Conservation (phyloP, 768 basidiomycete genomes). For the Tylopilus vinaceipallidus region DNA sequence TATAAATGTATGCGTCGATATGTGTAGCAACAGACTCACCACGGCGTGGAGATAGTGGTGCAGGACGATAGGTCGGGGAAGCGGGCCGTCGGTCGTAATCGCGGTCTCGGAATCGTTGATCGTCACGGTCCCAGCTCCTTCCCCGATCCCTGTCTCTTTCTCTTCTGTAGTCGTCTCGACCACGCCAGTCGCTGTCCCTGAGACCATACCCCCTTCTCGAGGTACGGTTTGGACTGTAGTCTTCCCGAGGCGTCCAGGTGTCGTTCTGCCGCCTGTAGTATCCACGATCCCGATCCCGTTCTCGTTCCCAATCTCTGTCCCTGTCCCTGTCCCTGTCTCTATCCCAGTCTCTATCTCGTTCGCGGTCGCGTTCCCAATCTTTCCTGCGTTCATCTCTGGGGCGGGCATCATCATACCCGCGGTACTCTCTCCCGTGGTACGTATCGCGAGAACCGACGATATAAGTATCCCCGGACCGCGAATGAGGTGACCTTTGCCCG, state of each 20-base stretch:
- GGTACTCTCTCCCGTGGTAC: constrained; percentile 20
- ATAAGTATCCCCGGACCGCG: constrained; percentile 20
- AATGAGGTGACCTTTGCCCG: constrained; percentile 15
- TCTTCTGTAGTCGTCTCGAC: constrained; percentile 24
- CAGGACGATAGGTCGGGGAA: constrained; percentile 20
- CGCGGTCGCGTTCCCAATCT: constrained; percentile 25
- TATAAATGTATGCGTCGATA: background rate
- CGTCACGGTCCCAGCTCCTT: constrained; percentile 24
- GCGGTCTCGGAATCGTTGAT: constrained; percentile 17
- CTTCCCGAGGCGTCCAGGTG: constrained; percentile 13
- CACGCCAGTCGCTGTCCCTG: constrained; percentile 17
- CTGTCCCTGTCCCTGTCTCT: constrained; percentile 19
- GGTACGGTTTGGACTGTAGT: constrained; percentile 20
- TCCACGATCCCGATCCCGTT: constrained; percentile 16
- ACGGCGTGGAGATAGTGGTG: constrained; percentile 24
- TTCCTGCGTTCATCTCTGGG: constrained; percentile 23
- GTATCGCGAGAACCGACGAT: constrained; percentile 15
- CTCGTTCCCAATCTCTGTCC: too few relatives aligned
- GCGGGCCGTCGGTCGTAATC: constrained; percentile 20
- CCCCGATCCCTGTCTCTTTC: constrained; percentile 19
- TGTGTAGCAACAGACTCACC: constrained; percentile 14
- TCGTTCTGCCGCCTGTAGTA: constrained; percentile 19
- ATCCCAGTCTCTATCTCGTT: constrained; percentile 20
- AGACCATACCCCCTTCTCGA: constrained; percentile 12
- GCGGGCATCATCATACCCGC: constrained; percentile 19